Percentiles rank a stretch among this genome's conserved stretches.
Evolutionary conservation across 164 flowering plant genomes (phyloP).

Genomic region (Tetrastigma voinierianum): DNA sequence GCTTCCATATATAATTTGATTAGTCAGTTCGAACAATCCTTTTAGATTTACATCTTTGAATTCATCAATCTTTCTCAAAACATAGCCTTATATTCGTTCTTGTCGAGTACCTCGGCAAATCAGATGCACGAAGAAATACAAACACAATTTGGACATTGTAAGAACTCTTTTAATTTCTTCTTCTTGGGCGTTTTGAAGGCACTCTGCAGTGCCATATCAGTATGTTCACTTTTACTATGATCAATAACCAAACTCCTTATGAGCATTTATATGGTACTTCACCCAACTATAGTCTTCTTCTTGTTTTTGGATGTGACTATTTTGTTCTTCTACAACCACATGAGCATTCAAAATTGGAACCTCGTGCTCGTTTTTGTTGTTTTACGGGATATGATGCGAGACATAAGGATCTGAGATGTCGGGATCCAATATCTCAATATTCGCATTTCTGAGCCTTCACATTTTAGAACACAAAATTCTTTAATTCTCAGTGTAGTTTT

Average conservation of each 20-base stretch:
- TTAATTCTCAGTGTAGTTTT: neutral
- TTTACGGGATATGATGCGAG: constrained; percentile 10
- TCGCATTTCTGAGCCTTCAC: neutral
- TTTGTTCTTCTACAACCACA: constrained; percentile 15
- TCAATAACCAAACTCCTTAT: constrained; percentile 8
- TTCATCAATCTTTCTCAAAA: no score
- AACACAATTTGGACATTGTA: constrained; percentile 8
- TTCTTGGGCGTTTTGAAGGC: neutral
- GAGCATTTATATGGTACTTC: no score
- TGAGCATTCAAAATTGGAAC: constrained; percentile 15
- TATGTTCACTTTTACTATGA: constrained; percentile 3
- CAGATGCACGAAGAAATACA: no score
- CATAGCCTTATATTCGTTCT: no score
- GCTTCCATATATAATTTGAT: no score
- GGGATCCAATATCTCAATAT: neutral
- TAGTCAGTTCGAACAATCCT: no score
- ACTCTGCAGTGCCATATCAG: constrained; percentile 6
- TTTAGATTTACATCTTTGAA: no score
- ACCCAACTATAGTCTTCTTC: no score
- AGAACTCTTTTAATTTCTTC: constrained; percentile 9
- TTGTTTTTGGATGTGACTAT: no score
- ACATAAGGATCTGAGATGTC: constrained; percentile 9
- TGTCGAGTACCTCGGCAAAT: no score
- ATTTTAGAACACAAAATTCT: neutral
- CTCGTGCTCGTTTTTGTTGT: constrained; percentile 8